Conservation (phyloP, 345 rosid genomes). For the Arabidopsis arenosa region DNA sequence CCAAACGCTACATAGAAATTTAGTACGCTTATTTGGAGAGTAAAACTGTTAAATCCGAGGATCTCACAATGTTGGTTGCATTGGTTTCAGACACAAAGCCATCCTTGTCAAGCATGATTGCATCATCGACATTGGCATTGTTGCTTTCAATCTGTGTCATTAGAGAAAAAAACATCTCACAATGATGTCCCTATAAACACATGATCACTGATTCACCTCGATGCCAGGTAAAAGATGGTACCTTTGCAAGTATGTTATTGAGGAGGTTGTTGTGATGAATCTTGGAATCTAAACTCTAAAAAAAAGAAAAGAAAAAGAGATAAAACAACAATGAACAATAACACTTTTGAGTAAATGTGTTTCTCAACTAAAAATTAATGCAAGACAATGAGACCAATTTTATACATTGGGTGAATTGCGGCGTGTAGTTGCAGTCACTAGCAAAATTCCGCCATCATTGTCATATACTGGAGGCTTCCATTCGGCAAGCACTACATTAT, state of each 20-base stretch:
- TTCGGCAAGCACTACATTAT: slow-evolving; percentile 80
- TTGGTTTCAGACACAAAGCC: slow-evolving; percentile 94
- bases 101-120: slow-evolving; percentile 94
- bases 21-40: not conserved
- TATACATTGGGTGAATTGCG: slow-evolving; percentile 91
- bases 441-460: slow-evolving; percentile 70
- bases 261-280: slow-evolving; percentile 96
- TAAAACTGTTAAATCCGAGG: not conserved
- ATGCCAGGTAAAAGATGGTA: slow-evolving; percentile 28
- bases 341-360: slow-evolving; percentile 1
- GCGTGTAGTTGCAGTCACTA: slow-evolving; percentile 93
- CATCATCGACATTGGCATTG: slow-evolving; percentile 80
- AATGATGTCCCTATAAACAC: not conserved
- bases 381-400: not conserved
- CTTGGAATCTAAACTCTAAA: slow-evolving; percentile 92
- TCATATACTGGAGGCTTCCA: slow-evolving; percentile 98
- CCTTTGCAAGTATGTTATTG: slow-evolving; percentile 94
- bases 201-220: slow-evolving; percentile 1
- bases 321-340: not conserved
- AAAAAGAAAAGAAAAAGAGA: not conserved
- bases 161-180: not conserved
- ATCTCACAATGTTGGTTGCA: slow-evolving; percentile 89
- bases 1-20: not conserved
- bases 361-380: slow-evolving; percentile 4
- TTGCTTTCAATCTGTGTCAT: slow-evolving; percentile 80